Evolutionary conservation across 257 asterid genomes (phyloP).

Genomic region (Plantago major): DNA sequence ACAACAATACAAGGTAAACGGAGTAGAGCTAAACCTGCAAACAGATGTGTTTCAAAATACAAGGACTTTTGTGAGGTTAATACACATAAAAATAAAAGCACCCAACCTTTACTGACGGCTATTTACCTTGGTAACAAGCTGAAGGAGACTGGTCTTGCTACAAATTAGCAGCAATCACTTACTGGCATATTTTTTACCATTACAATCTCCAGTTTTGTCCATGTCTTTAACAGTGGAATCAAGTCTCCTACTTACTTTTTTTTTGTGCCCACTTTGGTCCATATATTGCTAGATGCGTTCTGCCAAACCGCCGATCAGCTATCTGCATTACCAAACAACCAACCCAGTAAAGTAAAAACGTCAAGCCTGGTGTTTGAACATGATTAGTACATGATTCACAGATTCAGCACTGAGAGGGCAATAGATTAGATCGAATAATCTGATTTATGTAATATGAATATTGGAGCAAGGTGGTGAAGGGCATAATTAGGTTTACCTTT

Average conservation of each 20-base stretch:
- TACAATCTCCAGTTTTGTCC: conserved; percentile 4
- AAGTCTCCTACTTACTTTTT: conserved; percentile 38
- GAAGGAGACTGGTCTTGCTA: background rate
- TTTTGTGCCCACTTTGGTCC: conserved; percentile 95
- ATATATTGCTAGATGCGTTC: conserved; percentile 87
- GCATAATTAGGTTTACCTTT: conserved; percentile 43
- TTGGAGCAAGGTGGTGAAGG: background rate
- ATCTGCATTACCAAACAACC: conserved; percentile 43
- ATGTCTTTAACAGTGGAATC: conserved; percentile 9
- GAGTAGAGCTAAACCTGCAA: background rate
- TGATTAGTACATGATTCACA: background rate
- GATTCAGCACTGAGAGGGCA: background rate
- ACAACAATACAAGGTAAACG: background rate
- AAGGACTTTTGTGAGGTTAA: background rate
- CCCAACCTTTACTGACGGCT: background rate
- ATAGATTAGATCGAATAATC: background rate
- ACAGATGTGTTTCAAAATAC: background rate
- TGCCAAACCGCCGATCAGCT: conserved; percentile 96
- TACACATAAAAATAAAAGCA: background rate
- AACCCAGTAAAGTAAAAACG: background rate
- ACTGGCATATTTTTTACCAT: background rate
- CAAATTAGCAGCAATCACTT: background rate
- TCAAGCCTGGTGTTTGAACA: too few species aligned
- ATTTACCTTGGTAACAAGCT: conserved; percentile 18
- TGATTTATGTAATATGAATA: background rate